phyloP scores from a whole-genome alignment of 2,329 filamentous ascomycete genomes.

The Pyricularia sp. region DNA sequence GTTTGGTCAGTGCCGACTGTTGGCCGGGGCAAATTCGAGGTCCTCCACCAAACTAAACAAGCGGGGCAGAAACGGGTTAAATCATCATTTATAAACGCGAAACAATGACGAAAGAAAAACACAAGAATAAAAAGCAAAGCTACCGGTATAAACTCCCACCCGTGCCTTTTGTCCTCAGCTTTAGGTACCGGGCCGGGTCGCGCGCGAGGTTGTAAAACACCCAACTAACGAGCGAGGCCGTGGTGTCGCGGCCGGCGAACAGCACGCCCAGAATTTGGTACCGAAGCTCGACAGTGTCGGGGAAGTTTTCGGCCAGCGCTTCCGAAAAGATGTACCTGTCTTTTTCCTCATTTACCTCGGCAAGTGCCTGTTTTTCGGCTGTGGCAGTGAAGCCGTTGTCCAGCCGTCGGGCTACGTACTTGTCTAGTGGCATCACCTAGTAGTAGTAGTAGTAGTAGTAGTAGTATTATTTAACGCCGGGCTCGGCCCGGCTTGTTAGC shows the following conservation, averaged over 20 bases:
- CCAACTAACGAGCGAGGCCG: conserved; percentile 13
- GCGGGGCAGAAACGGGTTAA: too few relatives aligned
- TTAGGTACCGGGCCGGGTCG: neutral
- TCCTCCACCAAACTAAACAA: conserved; percentile 5
- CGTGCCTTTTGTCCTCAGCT: neutral
- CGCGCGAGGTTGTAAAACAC: conserved; percentile 9
- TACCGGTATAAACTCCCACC: neutral
- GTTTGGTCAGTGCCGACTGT: conserved; percentile 3
- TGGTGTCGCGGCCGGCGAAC: conserved; percentile 15
- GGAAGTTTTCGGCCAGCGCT: neutral
- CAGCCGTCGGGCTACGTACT: conserved; percentile 1
- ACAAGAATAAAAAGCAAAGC: neutral
- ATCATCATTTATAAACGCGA: neutral
- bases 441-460: too few relatives aligned
- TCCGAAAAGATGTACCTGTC: conserved; percentile 3
- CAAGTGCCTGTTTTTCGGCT: neutral
- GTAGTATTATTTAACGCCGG: too few relatives aligned
- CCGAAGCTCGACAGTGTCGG: conserved; percentile 6
- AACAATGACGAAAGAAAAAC: too few relatives aligned
- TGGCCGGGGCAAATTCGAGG: conserved; percentile 6
- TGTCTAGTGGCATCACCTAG: neutral
- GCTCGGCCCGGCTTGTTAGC: too few relatives aligned
- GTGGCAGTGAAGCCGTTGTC: neutral
- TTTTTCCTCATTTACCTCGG: neutral
- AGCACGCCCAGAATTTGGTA: conserved; percentile 12